Conservation (phyloP, 768 basidiomycete genomes). For the Paxillus involutus region DNA sequence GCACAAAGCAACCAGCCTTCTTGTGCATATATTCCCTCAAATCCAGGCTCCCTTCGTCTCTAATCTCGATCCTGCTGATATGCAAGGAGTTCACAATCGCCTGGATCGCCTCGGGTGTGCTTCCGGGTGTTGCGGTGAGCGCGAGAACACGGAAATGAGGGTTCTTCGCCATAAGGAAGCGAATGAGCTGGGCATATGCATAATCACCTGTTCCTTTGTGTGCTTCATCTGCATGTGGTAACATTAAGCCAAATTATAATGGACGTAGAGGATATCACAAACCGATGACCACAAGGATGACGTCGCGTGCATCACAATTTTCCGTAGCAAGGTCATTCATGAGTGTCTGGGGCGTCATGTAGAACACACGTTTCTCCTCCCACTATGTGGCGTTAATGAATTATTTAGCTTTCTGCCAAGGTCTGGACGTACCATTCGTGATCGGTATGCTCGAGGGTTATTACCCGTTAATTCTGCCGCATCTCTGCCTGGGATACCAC, state of each 20-base stretch:
- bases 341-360: conserved; percentile 95
- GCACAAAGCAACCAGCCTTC: conserved; percentile 53
- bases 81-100: conserved; percentile 88
- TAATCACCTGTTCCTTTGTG: conserved; percentile 94
- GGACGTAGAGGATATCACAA: conserved; percentile 15
- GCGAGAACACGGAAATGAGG: conserved; percentile 92
- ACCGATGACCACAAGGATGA: conserved; percentile 90
- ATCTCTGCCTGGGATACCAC: conserved; percentile 88
- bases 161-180: conserved; percentile 91
- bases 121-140: conserved; percentile 92
- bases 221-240: conserved; percentile 71
- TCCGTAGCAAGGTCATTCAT: conserved; percentile 79
- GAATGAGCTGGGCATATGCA: conserved; percentile 86
- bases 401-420: not conserved
- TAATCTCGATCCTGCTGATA: conserved; percentile 92
- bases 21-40: conserved; percentile 82
- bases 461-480: conserved; percentile 87
- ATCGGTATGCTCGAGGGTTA: conserved; percentile 51
- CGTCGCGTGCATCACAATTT: conserved; percentile 73
- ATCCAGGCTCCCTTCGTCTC: conserved; percentile 89
- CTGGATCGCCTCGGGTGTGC: conserved; percentile 85
- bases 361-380: conserved; percentile 83
- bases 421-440: conserved; percentile 52
- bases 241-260: conserved; percentile 3
- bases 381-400: conserved; percentile 46